Evolutionary conservation across 305 asterid genomes (phyloP).

Genomic region (Fraxinus platypoda): DNA sequence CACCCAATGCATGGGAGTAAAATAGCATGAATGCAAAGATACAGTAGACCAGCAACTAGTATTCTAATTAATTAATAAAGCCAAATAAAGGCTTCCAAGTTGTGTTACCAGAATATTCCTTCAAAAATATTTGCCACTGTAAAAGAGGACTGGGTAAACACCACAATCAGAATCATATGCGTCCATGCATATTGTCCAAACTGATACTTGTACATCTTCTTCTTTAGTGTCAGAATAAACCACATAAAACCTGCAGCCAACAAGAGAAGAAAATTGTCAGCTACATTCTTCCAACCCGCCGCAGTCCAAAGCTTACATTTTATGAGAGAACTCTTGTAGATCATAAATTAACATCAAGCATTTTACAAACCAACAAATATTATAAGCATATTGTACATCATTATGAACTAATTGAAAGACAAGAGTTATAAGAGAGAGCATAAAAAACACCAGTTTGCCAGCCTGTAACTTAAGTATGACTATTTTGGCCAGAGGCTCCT

Average conservation of each 20-base stretch:
- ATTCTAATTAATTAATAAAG: constrained; percentile 10
- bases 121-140: constrained; percentile 95
- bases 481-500: not conserved
- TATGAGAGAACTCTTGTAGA: not conserved
- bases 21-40: not conserved
- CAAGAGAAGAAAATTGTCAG: constrained; percentile 26
- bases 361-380: not conserved
- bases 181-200: constrained; percentile 99
- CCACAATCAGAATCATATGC: constrained; percentile 95
- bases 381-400: not conserved
- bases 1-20: not conserved
- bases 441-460: constrained; percentile 8
- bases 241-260: constrained; percentile 84
- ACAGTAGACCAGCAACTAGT: not conserved
- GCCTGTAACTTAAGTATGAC: constrained; percentile 8
- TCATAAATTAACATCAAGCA: not conserved
- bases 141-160: constrained; percentile 89
- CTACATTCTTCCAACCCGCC: not conserved
- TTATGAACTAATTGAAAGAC: constrained; percentile 6
- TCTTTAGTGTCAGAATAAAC: constrained; percentile 93
- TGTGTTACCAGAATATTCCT: constrained; percentile 87
- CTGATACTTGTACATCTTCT: constrained; percentile 97
- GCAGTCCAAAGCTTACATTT: not conserved
- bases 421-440: not conserved
- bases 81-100: constrained; percentile 13